A percentile compares a stretch with the other conserved stretches of the same genome.
Conservation (phyloP, 1,139 yeast species). For the Pichia sp. region DNA sequence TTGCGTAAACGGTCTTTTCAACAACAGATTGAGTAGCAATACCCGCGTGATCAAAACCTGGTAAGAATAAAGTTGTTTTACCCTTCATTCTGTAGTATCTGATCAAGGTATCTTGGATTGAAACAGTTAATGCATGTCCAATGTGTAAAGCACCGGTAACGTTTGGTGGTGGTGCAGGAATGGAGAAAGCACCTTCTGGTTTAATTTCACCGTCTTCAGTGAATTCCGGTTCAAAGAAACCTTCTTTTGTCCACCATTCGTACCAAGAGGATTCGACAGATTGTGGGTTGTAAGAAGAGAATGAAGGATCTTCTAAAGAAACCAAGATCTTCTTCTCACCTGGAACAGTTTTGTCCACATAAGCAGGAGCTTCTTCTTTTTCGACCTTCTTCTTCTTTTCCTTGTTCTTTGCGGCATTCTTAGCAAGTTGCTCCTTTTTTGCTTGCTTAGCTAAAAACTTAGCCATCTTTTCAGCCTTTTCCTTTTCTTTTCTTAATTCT, state of each 20-base stretch:
- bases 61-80: constrained; percentile 83
- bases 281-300: constrained; percentile 88
- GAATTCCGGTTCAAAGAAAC: constrained; percentile 82
- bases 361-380: constrained; percentile 66
- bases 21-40: constrained; percentile 98
- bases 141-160: constrained; percentile 98
- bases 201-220: constrained; percentile 64
- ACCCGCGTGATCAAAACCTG: constrained; percentile 99
- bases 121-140: constrained; percentile 94
- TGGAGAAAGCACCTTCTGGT: constrained; percentile 78
- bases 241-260: constrained; percentile 91
- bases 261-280: constrained; percentile 98
- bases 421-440: constrained; percentile 48
- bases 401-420: constrained; percentile 30
- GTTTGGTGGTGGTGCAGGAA: constrained; percentile 98
- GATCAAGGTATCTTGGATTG: constrained; percentile 89
- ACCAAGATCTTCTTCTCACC: constrained; percentile 89
- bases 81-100: constrained; percentile 98
- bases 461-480: constrained; percentile 95
- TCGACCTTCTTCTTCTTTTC: constrained; percentile 60
- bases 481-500: constrained; percentile 85
- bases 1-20: constrained; percentile 90
- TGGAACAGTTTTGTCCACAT: constrained; percentile 68
- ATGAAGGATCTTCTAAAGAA: constrained; percentile 83
- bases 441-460: constrained; percentile 92